Evolutionary conservation across 2,329 filamentous ascomycete genomes (phyloP).

Genomic region (Monosporascus sp.): DNA sequence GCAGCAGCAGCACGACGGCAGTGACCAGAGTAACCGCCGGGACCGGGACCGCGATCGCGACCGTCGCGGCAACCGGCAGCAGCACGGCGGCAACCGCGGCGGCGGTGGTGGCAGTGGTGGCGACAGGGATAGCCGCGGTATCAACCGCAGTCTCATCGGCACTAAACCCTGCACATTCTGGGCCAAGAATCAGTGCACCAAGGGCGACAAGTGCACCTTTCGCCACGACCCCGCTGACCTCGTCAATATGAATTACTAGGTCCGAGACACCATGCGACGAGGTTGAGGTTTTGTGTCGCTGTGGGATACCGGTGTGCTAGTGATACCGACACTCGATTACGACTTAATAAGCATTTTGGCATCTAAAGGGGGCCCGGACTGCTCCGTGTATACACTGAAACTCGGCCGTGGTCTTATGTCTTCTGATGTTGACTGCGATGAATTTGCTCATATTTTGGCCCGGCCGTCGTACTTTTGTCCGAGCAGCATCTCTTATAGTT

Average conservation of each 20-base stretch:
- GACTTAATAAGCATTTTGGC: no score
- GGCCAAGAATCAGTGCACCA: constrained; percentile 64
- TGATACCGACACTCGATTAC: no score
- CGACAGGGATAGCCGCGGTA: constrained; percentile 34
- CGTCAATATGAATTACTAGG: constrained; percentile 10
- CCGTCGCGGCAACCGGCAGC: constrained; percentile 15
- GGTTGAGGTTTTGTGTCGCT: neutral
- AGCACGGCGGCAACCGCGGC: constrained; percentile 23
- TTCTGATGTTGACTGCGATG: no score
- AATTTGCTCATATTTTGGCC: no score
- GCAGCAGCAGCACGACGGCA: neutral
- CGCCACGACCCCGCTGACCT: constrained; percentile 50
- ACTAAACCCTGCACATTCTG: constrained; percentile 67
- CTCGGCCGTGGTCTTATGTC: no score
- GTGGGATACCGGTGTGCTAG: no score
- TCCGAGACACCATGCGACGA: neutral
- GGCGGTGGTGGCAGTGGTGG: constrained; percentile 32
- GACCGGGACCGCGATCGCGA: constrained; percentile 6
- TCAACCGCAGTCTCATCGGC: constrained; percentile 54
- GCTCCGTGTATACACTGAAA: no score
- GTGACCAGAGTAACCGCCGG: neutral
- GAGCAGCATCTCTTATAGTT: no score
- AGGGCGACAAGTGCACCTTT: constrained; percentile 70
- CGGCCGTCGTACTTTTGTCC: no score
- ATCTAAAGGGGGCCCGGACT: no score